Conservation (phyloP, 495 filamentous ascomycete genomes). For the Aspergillus asperescens region DNA sequence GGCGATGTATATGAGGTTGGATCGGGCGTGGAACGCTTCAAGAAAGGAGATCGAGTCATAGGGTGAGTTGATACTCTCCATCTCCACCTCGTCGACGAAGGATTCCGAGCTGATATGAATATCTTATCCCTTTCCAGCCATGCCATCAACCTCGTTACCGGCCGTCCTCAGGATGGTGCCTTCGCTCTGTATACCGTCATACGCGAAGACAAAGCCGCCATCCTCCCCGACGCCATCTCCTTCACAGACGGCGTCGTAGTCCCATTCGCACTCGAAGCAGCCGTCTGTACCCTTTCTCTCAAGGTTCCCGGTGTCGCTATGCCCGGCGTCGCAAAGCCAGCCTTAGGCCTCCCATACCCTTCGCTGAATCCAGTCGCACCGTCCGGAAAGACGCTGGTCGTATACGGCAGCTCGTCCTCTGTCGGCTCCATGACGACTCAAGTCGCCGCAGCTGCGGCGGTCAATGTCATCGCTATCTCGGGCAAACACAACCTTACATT, state of each 20-base stretch:
- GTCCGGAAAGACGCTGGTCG: background rate
- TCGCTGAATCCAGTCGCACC: background rate
- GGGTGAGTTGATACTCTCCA: constrained; percentile 20
- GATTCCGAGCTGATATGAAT: too few species aligned
- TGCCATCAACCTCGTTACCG: constrained; percentile 12
- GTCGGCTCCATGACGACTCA: constrained; percentile 12
- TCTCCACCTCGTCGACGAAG: too few species aligned
- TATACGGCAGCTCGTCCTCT: constrained; percentile 11
- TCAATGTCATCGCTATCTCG: constrained; percentile 7
- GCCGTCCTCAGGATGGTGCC: constrained; percentile 10
- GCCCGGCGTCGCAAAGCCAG: constrained; percentile 6
- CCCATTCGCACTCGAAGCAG: constrained; percentile 2
- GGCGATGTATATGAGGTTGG: constrained; percentile 39
- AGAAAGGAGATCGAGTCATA: constrained; percentile 41
- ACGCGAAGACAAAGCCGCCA: constrained; percentile 8
- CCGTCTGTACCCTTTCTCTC: constrained; percentile 3
- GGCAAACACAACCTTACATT: constrained; percentile 7
- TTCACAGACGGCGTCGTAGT: constrained; percentile 12
- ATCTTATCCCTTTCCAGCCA: too few species aligned
- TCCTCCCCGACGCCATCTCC: constrained; percentile 7
- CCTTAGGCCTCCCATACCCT: constrained; percentile 5
- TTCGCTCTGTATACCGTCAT: constrained; percentile 9
- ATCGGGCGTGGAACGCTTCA: constrained; percentile 27
- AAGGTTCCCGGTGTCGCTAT: constrained; percentile 1
- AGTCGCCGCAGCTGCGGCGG: background rate